These are phyloP conservation scores for Dactylellina parvicollis DNA, from an alignment of 2,329 filamentous ascomycete genomes.

Conservation along the genomic window DNA sequence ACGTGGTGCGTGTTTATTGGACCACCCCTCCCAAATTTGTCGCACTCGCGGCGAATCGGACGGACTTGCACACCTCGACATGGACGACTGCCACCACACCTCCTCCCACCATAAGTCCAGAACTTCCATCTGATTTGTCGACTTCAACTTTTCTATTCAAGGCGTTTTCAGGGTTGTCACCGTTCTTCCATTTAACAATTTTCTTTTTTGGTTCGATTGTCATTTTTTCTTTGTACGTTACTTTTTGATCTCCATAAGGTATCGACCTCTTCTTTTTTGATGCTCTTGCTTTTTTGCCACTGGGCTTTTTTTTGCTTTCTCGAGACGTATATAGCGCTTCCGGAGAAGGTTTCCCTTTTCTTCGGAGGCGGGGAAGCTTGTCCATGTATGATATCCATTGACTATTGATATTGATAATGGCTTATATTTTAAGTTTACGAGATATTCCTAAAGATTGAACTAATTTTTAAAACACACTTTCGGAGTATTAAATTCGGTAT, in stretches of 20 bases:
- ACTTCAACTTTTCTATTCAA: not conserved
- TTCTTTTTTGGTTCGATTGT: not conserved
- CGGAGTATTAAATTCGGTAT: no score
- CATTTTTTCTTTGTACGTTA: no score
- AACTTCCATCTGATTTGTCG: no score
- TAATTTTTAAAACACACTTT: no score
- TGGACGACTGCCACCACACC: not conserved
- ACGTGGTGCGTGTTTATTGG: conserved; percentile 48
- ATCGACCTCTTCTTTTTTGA: no score
- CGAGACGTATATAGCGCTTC: not conserved
- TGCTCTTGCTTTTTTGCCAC: not conserved
- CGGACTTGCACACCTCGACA: not conserved
- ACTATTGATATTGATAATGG: not conserved
- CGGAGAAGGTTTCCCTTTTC: no score
- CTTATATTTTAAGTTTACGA: no score
- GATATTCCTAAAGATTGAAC: no score
- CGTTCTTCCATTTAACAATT: not conserved
- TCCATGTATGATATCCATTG: not conserved
- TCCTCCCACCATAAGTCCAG: no score
- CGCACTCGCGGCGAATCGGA: not conserved
- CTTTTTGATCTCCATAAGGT: no score
- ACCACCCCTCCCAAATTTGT: conserved; percentile 24
- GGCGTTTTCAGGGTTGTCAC: conserved; percentile 12
- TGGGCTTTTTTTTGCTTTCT: not conserved
- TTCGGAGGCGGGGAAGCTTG: no score